phyloP scores from a whole-genome alignment of 2,329 filamentous ascomycete genomes.

The Corinectria fuckeliana region DNA sequence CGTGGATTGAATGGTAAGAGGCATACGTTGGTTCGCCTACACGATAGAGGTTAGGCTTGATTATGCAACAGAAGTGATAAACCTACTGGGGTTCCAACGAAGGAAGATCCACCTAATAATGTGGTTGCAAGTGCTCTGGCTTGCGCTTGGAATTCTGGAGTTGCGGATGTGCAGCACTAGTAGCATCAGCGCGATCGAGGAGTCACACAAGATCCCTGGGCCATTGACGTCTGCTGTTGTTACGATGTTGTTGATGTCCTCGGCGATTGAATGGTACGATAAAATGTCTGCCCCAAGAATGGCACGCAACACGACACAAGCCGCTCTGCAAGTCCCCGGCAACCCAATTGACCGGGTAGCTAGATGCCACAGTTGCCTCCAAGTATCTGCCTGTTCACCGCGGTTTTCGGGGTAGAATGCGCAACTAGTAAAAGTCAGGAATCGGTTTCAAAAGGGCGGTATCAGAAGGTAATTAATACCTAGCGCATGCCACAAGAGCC shows the following conservation, averaged over 20 bases:
- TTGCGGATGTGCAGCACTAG: constrained; percentile 71
- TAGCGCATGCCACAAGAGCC: constrained; percentile 83
- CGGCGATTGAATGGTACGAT: constrained; percentile 68
- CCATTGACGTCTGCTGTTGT: constrained; percentile 82
- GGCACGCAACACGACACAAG: constrained; percentile 74
- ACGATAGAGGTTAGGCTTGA: constrained; percentile 5
- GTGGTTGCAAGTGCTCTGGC: constrained; percentile 70
- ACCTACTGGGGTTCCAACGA: constrained; percentile 81
- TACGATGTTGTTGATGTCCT: constrained; percentile 75
- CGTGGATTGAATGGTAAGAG: constrained; percentile 68
- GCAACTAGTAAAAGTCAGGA: constrained; percentile 43
- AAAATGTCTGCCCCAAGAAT: constrained; percentile 73
- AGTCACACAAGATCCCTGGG: constrained; percentile 79
- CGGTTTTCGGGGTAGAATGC: constrained; percentile 32
- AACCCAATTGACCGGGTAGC: constrained; percentile 74
- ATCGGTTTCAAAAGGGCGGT: neutral
- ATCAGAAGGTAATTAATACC: constrained; percentile 54
- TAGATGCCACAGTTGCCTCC: constrained; percentile 79
- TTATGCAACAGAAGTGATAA: neutral
- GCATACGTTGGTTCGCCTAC: constrained; percentile 71
- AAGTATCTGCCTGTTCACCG: constrained; percentile 54
- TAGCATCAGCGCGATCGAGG: constrained; percentile 75
- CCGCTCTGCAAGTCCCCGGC: constrained; percentile 74
- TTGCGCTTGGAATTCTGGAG: constrained; percentile 71
- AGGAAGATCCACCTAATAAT: constrained; percentile 83